A percentile compares a stretch with the other conserved stretches of the same genome.
phyloP scores from a whole-genome alignment of 2,329 filamentous ascomycete species.

The Hypoxylon sp. region DNA sequence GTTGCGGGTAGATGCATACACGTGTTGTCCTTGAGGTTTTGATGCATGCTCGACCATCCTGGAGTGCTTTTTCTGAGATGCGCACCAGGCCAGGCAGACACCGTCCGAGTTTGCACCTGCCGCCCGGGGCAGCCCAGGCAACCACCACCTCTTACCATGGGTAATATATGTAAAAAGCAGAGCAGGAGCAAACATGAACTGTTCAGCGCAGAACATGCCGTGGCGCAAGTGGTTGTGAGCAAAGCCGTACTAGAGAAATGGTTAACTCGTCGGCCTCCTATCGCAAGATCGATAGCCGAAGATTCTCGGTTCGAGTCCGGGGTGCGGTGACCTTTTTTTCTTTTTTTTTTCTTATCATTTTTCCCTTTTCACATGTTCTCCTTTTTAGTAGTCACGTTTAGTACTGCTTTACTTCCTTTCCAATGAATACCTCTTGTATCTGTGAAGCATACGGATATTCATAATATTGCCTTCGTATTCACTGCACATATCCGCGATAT shows the following conservation, averaged over 20 bases:
- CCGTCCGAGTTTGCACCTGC: too few relatives aligned
- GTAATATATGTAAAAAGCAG: slow-evolving; percentile 20
- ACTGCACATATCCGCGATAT: too few relatives aligned
- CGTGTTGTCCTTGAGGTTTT: slow-evolving; percentile 4
- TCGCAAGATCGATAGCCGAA: slow-evolving; percentile 26
- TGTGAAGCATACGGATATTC: neutral
- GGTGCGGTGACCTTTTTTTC: slow-evolving; percentile 28
- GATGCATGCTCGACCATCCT: too few relatives aligned
- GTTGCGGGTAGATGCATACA: slow-evolving; percentile 26
- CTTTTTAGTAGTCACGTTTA: neutral
- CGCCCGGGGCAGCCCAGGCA: neutral
- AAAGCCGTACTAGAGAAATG: slow-evolving; percentile 37
- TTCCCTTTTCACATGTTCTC: neutral
- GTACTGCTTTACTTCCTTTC: neutral
- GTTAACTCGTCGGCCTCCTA: slow-evolving; percentile 38
- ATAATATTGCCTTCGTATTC: neutral
- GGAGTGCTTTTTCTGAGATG: too few relatives aligned
- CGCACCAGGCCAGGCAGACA: too few relatives aligned
- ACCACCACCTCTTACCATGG: neutral
- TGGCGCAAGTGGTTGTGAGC: slow-evolving; percentile 2
- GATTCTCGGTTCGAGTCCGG: slow-evolving; percentile 38
- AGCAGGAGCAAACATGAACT: neutral
- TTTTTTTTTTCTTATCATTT: neutral
- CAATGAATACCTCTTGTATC: too few relatives aligned
- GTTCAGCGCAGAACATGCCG: too few relatives aligned